Percentiles rank a stretch among this genome's conserved stretches.
Evolutionary conservation across 306 rosid genomes (phyloP).

Genomic region (Potentilla sterilis): DNA sequence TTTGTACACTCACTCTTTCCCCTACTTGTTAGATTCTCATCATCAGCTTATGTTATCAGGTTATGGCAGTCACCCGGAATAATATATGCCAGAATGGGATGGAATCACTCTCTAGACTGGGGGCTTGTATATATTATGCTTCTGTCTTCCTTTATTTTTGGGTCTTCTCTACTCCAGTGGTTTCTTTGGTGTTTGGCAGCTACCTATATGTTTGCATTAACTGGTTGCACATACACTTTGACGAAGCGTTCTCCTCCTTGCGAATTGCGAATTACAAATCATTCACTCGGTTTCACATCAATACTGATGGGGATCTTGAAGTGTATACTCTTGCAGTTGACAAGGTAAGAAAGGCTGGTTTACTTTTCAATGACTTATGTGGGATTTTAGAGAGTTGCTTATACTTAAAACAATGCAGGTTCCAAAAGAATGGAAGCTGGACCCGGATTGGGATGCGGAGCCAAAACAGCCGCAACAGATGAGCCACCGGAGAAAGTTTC

Average conservation of each 20-base stretch:
- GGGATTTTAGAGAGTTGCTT: background rate
- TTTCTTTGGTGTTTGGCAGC: constrained; percentile 89
- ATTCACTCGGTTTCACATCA: constrained; percentile 85
- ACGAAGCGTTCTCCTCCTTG: constrained; percentile 95
- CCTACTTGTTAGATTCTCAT: background rate
- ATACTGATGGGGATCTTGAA: constrained; percentile 74
- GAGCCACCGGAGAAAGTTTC: constrained; percentile 44
- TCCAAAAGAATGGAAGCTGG: constrained; percentile 61
- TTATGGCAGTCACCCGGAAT: constrained; percentile 90
- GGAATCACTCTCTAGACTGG: constrained; percentile 71
- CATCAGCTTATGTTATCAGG: constrained; percentile 47
- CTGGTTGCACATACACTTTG: constrained; percentile 95
- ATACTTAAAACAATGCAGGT: constrained; percentile 33
- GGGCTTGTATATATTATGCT: constrained; percentile 75
- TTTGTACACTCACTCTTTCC: constrained; percentile 6
- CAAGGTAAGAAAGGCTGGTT: constrained; percentile 48
- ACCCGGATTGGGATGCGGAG: constrained; percentile 55
- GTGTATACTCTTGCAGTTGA: constrained; percentile 93
- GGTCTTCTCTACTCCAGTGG: constrained; percentile 96
- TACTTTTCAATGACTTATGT: background rate
- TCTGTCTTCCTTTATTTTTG: constrained; percentile 89
- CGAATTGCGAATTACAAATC: constrained; percentile 93
- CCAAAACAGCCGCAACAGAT: constrained; percentile 33
- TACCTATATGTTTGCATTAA: constrained; percentile 88
- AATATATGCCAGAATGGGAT: constrained; percentile 88